Conservation (phyloP, 116 monocot genomes). For the Cymodocea nodosa region DNA sequence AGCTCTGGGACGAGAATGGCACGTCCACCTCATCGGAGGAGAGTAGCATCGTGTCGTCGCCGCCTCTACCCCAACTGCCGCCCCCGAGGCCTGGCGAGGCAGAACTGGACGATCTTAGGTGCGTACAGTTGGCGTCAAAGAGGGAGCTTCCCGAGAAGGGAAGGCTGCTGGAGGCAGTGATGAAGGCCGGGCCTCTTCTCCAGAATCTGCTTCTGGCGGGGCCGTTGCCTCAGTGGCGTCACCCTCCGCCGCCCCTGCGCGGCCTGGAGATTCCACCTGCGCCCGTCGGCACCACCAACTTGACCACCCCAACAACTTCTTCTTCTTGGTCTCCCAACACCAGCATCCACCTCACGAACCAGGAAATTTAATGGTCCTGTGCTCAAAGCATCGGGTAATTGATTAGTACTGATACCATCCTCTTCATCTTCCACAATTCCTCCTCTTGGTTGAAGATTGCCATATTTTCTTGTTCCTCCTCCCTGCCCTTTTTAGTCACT, state of each 20-base stretch:
- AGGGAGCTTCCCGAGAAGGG: conserved; percentile 25
- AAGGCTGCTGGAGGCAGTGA: conserved; percentile 26
- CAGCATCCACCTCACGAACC: not conserved
- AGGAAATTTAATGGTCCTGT: not conserved
- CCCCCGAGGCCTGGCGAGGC: not conserved
- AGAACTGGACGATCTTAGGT: conserved; percentile 8
- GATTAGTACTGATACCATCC: not conserved
- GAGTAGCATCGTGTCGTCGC: conserved; percentile 9
- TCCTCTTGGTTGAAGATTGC: no score
- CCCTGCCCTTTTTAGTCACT: no score
- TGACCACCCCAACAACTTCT: not conserved
- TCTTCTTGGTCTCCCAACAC: conserved; percentile 4
- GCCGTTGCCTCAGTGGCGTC: conserved; percentile 28
- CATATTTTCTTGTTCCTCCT: no score
- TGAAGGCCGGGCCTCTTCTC: conserved; percentile 26
- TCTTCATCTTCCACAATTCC: no score
- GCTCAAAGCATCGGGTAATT: not conserved
- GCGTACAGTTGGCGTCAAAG: conserved; percentile 1
- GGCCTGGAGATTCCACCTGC: conserved; percentile 18
- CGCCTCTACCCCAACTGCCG: not conserved
- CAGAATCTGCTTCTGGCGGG: conserved; percentile 24
- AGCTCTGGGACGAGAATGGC: not conserved
- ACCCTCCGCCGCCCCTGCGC: conserved; percentile 20
- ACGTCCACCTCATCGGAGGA: conserved; percentile 13
- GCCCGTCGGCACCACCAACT: not conserved